Conservation (phyloP, 805 yeast genomes). For the Ogataea polymorpha region DNA sequence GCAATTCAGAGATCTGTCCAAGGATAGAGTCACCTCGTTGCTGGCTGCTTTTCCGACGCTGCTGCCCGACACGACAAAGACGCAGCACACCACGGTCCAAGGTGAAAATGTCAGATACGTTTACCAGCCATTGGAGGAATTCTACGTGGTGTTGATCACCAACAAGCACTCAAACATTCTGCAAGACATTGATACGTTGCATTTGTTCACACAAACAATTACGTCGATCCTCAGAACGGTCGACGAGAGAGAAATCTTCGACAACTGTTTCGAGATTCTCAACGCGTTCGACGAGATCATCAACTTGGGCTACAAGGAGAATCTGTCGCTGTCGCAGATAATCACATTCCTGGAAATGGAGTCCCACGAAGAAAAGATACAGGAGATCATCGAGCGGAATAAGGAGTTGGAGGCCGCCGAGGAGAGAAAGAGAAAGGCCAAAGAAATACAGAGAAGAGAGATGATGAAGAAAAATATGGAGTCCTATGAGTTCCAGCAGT, state of each 20-base stretch:
- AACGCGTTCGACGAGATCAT: slow-evolving; percentile 94
- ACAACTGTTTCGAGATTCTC: slow-evolving; percentile 82
- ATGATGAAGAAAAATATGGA: slow-evolving; percentile 62
- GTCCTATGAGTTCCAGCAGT: slow-evolving; percentile 22
- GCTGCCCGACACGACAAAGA: slow-evolving; percentile 58
- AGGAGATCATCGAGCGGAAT: slow-evolving; percentile 94
- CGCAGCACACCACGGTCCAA: slow-evolving; percentile 92
- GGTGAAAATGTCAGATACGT: slow-evolving; percentile 89
- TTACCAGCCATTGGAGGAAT: slow-evolving; percentile 93
- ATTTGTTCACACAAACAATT: slow-evolving; percentile 78
- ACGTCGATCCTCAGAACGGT: slow-evolving; percentile 66
- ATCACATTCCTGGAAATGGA: slow-evolving; percentile 93
- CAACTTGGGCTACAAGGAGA: slow-evolving; percentile 85
- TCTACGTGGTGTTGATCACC: slow-evolving; percentile 86
- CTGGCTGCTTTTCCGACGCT: slow-evolving; percentile 83
- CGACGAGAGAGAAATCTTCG: slow-evolving; percentile 81
- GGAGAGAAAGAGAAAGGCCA: slow-evolving; percentile 93
- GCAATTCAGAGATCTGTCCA: slow-evolving; percentile 81
- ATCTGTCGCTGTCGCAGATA: slow-evolving; percentile 76
- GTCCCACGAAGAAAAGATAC: slow-evolving; percentile 97
- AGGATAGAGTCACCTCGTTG: slow-evolving; percentile 81
- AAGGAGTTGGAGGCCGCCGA: slow-evolving; percentile 96
- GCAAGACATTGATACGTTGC: slow-evolving; percentile 91
- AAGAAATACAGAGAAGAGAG: slow-evolving; percentile 80
- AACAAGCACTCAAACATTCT: slow-evolving; percentile 87